Percentiles rank a stretch among this genome's conserved stretches.
phyloP scores from a whole-genome alignment of 2,329 filamentous ascomycete genomes.

The Triangularia setosa region DNA sequence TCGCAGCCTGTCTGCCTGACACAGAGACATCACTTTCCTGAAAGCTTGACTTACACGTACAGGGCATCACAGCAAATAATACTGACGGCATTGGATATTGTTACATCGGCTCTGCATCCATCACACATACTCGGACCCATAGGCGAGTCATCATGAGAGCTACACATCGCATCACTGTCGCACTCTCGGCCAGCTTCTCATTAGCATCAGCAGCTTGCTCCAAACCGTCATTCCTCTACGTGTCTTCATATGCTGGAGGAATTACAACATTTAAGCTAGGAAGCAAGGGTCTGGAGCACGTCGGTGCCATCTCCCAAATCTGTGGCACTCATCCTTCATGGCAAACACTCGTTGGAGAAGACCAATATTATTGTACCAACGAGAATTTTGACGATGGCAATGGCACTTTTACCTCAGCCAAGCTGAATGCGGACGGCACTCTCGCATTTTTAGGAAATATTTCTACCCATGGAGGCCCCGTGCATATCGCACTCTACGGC shows the following conservation, averaged over 20 bases:
- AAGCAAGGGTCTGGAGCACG: conserved; percentile 36
- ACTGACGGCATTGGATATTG: background rate
- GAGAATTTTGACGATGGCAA: conserved; percentile 49
- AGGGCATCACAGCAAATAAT: background rate
- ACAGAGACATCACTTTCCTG: background rate
- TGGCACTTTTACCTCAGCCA: conserved; percentile 45
- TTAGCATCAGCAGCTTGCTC: conserved; percentile 7
- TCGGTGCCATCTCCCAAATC: conserved; percentile 39
- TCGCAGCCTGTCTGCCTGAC: background rate
- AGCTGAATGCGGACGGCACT: conserved; percentile 35
- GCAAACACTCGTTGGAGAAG: conserved; percentile 50
- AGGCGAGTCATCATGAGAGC: conserved; percentile 12
- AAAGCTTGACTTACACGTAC: background rate
- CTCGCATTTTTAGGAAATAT: conserved; percentile 37
- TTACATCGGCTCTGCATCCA: background rate
- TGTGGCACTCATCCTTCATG: conserved; percentile 57
- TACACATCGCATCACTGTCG: conserved; percentile 10
- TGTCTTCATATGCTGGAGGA: conserved; percentile 14
- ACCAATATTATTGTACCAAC: conserved; percentile 56
- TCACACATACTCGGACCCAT: background rate
- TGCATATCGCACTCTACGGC: conserved; percentile 44
- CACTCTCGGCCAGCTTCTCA: conserved; percentile 14
- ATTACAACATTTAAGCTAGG: conserved; percentile 12
- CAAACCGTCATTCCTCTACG: conserved; percentile 5
- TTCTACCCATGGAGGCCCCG: conserved; percentile 39